phyloP scores from a whole-genome alignment of 208 protist species.

The Polymyxa betae region DNA sequence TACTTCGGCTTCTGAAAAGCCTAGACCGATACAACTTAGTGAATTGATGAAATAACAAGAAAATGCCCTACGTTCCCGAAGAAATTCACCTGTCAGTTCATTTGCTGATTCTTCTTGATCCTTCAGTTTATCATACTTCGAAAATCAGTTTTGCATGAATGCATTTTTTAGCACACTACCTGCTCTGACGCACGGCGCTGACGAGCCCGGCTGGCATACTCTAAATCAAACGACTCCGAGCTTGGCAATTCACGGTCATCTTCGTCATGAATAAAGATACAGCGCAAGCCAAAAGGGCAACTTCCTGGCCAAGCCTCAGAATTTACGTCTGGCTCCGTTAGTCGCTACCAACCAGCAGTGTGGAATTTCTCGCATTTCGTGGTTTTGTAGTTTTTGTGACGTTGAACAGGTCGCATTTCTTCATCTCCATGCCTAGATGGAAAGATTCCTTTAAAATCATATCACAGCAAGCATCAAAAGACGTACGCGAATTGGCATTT shows the following conservation, averaged over 20 bases:
- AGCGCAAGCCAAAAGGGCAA: conserved; percentile 20
- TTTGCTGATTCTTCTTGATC: no score
- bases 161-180: no score
- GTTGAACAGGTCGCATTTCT: not conserved
- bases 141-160: no score
- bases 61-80: no score
- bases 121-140: no score
- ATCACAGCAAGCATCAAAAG: not conserved
- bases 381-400: conserved; percentile 42
- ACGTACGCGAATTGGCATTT: conserved; percentile 36
- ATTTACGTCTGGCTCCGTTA: not conserved
- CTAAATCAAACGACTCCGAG: not conserved
- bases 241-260: conserved; percentile 13
- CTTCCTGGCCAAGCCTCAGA: not conserved
- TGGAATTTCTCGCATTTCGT: conserved; percentile 51
- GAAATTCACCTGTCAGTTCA: no score
- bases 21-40: no score
- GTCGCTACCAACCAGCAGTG: not conserved
- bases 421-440: conserved; percentile 11
- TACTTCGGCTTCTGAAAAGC: no score
- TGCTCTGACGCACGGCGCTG: conserved; percentile 23
- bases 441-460: not conserved
- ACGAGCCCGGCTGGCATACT: conserved; percentile 4
- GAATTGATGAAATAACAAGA: no score
- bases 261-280: conserved; percentile 51